phyloP scores from a whole-genome alignment of 805 yeast species.

The Starmerella bacillaris region DNA sequence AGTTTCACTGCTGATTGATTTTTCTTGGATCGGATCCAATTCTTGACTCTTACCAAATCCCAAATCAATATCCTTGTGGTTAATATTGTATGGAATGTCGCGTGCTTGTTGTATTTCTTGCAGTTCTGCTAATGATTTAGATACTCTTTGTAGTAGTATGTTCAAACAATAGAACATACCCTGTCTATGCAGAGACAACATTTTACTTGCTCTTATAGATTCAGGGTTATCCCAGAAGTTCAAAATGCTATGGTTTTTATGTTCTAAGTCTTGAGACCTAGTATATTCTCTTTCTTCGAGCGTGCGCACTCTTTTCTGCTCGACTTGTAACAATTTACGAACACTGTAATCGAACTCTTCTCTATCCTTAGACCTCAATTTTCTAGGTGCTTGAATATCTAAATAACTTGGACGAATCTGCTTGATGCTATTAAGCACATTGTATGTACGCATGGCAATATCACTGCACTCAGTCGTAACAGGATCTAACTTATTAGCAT shows the following conservation, averaged over 20 bases:
- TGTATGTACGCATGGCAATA: conserved; percentile 15
- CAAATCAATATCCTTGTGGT: neutral
- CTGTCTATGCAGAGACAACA: conserved; percentile 21
- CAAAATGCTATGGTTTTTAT: neutral
- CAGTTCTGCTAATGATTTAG: conserved; percentile 22
- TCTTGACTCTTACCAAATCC: neutral
- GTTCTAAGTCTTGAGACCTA: conserved; percentile 2
- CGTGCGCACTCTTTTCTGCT: conserved; percentile 17
- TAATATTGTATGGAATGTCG: neutral
- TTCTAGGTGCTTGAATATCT: conserved; percentile 16
- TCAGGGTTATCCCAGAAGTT: conserved; percentile 17
- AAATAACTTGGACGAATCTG: conserved; percentile 21
- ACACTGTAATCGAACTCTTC: conserved; percentile 27
- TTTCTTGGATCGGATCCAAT: too few relatives aligned
- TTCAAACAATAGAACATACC: conserved; percentile 26
- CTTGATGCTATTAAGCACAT: conserved; percentile 4
- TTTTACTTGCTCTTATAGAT: conserved; percentile 17
- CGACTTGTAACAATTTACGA: conserved; percentile 22
- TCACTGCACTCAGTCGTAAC: conserved; percentile 18
- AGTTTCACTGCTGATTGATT: conserved; percentile 5
- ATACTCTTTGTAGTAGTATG: conserved; percentile 18
- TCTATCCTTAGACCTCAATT: conserved; percentile 22
- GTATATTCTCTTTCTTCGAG: conserved; percentile 12
- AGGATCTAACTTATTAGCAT: conserved; percentile 12
- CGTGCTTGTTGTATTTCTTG: conserved; percentile 23